Conservation (phyloP, 2,329 filamentous ascomycete species). For the Neoarthrinium moseri region DNA sequence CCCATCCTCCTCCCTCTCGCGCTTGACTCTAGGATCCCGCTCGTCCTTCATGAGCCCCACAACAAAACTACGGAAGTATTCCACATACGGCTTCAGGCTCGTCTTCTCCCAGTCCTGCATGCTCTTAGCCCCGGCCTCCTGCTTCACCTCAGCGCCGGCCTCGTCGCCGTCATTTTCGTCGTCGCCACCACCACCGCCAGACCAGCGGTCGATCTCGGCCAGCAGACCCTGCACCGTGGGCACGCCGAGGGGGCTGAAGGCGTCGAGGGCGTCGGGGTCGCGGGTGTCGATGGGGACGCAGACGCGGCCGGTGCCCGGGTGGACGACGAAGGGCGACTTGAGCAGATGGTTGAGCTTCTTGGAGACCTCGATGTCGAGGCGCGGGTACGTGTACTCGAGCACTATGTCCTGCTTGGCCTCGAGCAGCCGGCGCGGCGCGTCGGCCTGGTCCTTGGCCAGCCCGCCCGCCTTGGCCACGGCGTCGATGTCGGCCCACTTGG, state of each 20-base stretch:
- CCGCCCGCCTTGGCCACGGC: conserved; percentile 74
- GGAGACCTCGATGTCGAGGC: conserved; percentile 93
- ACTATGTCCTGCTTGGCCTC: conserved; percentile 96
- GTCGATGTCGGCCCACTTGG: conserved; percentile 96
- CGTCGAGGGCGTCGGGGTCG: conserved; percentile 70
- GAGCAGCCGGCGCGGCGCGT: conserved; percentile 68
- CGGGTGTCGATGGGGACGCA: conserved; percentile 89
- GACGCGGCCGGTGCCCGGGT: conserved; percentile 89
- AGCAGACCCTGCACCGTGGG: conserved; percentile 84
- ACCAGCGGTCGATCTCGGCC: conserved; percentile 83
- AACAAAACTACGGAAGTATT: conserved; percentile 84
- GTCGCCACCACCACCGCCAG: conserved; percentile 31
- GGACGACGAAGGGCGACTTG: conserved; percentile 94
- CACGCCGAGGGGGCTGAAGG: conserved; percentile 85
- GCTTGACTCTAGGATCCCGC: conserved; percentile 52
- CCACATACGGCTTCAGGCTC: conserved; percentile 86
- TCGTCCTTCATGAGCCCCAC: conserved; percentile 75
- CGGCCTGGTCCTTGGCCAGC: conserved; percentile 70
- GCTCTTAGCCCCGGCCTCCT: conserved; percentile 18
- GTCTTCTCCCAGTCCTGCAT: conserved; percentile 96
- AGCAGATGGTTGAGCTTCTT: conserved; percentile 98
- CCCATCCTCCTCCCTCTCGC: conserved; percentile 51
- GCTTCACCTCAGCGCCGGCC: conserved; percentile 23
- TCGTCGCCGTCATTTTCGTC: conserved; percentile 40
- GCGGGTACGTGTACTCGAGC: conserved; percentile 95